Evolutionary conservation across 2,329 filamentous ascomycete genomes (phyloP).

Genomic region (Penicillium sp.): DNA sequence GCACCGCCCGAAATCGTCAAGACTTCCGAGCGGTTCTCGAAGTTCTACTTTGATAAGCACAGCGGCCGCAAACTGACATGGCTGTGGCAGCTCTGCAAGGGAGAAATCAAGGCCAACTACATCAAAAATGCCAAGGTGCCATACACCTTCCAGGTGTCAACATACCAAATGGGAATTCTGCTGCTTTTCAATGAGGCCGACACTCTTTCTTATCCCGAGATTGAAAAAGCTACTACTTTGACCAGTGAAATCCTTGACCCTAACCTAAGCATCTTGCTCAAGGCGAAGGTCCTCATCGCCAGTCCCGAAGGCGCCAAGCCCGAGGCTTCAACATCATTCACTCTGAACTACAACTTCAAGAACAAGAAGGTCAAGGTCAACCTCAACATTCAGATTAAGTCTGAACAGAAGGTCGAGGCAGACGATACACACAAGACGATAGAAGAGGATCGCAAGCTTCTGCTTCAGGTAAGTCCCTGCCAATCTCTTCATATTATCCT

Average conservation of each 20-base stretch:
- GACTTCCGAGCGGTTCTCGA: conserved; percentile 85
- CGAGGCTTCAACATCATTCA: conserved; percentile 75
- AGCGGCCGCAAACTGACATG: conserved; percentile 94
- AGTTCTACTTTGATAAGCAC: conserved; percentile 95
- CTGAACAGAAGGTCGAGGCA: conserved; percentile 93
- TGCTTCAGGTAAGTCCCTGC: conserved; percentile 78
- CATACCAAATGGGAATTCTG: conserved; percentile 96
- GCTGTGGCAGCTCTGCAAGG: conserved; percentile 98
- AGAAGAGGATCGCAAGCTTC: conserved; percentile 93
- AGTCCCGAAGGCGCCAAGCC: conserved; percentile 73
- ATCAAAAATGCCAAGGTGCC: conserved; percentile 86
- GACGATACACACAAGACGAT: conserved; percentile 99
- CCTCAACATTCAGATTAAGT: conserved; percentile 90
- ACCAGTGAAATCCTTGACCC: conserved; percentile 83
- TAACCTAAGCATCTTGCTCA: conserved; percentile 81
- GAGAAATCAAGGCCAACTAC: conserved; percentile 92
- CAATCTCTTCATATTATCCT: conserved; percentile 14
- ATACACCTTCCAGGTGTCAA: conserved; percentile 95
- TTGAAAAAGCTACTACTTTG: conserved; percentile 77
- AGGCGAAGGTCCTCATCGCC: conserved; percentile 84
- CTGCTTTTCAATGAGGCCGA: conserved; percentile 93
- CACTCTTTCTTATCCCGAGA: conserved; percentile 82
- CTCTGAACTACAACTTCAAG: conserved; percentile 93
- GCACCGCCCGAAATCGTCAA: conserved; percentile 81
- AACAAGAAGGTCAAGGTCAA: conserved; percentile 98